phyloP scores from a whole-genome alignment of 2,329 filamentous ascomycete genomes.

The Neofusicoccum sp. region DNA sequence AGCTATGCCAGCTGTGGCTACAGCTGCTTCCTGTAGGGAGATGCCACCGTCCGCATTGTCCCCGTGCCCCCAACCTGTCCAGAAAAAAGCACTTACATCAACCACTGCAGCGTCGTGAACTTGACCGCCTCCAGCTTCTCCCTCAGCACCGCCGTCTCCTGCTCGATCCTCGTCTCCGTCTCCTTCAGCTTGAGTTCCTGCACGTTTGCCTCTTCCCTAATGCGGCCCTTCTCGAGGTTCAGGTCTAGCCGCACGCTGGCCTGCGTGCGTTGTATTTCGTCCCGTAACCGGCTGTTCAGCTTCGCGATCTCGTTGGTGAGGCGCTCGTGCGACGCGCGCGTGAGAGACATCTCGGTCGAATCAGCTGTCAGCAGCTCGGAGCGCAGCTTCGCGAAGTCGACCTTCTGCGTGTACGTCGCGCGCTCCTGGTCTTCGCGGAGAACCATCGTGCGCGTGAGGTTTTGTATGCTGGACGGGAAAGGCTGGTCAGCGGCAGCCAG shows the following conservation, averaged over 20 bases:
- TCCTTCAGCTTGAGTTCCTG: constrained; percentile 99
- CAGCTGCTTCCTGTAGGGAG: too few species aligned
- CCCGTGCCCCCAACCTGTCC: background rate
- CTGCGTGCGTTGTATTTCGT: constrained; percentile 94
- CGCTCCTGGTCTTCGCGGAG: constrained; percentile 89
- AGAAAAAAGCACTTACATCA: constrained; percentile 71
- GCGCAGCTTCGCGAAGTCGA: constrained; percentile 96
- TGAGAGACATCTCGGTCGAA: constrained; percentile 86
- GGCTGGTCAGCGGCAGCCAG: background rate
- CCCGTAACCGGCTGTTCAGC: constrained; percentile 82
- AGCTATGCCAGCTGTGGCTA: too few species aligned
- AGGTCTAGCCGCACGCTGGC: constrained; percentile 89
- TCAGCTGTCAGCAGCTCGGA: constrained; percentile 92
- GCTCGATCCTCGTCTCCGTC: constrained; percentile 97
- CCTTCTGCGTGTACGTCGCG: constrained; percentile 79
- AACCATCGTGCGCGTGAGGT: constrained; percentile 96
- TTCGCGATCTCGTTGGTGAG: constrained; percentile 95
- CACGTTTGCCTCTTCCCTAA: constrained; percentile 91
- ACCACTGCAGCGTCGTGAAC: constrained; percentile 96
- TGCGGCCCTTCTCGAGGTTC: constrained; percentile 95
- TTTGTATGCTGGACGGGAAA: constrained; percentile 71
- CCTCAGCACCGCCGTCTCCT: constrained; percentile 86
- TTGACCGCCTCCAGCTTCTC: constrained; percentile 97
- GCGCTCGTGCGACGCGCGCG: constrained; percentile 85
- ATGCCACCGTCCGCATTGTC: too few species aligned